Base-by-base conservation (phyloP, 805 yeast genomes). In the Kluyveromyces aestuarii region DNA sequence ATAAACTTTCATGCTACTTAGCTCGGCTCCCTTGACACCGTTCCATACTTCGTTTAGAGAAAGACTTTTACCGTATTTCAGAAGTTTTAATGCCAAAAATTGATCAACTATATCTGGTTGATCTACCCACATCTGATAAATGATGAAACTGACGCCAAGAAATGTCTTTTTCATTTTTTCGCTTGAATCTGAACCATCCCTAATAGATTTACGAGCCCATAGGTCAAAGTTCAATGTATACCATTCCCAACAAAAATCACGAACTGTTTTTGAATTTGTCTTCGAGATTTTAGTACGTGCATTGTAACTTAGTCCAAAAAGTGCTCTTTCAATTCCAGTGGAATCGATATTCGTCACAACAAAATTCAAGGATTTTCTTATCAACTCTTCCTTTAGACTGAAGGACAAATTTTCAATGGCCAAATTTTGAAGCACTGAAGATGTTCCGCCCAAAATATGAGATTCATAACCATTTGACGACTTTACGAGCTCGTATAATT, bases 391-490 rank as follows among this genome's bases (percentile, higher is more conserved):
- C 44, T 73, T 71, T 10, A 63, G 55, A 19, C 72, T 71, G 55
- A 72, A 81, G 0, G 84, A 79, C 16, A 84, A 62, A 3, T 83
- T 71, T 37, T 76, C 70, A 6, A 82, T 63, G 0, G 86, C 83
- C 8, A 74, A 70, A 2, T 78, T 73, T 59, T 81, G 84, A 27
- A 82, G 61, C 8, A 41, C 46, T 6, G 39, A 40, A 9, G 53
- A 38, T 19, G 49, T 41, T 1, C 55, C 48, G 6, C 56, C 55
- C 35, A 52, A 50, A 13, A 65, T 51, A 49, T 66, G 60, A 10
- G 64, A 66, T 10, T 68, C 67, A 6, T 79, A 72, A 2, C 71
- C 71, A 41, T 73, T 69, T 7, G 81, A 70, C 49, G 72, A 72
- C 52, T 79, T 79, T 11, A 74, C 76, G 17, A 82, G 60, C 33